Evolutionary conservation across 2,329 filamentous ascomycete species (phyloP), one percentile per base, ranked within the genome.

Genomic region (Didymella lethalis): DNA sequence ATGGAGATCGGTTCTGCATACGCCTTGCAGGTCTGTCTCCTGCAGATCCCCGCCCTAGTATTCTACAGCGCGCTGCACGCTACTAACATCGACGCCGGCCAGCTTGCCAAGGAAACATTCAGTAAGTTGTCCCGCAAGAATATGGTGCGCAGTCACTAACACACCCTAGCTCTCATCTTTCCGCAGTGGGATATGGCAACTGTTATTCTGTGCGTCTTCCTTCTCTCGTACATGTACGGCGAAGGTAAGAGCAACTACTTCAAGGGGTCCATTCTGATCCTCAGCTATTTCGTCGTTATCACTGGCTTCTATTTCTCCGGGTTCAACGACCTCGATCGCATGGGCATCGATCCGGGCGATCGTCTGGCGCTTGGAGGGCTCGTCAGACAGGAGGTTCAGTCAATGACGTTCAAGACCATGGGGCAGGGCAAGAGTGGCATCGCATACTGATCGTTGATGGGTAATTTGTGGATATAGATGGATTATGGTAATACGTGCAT

Each of bases 221-320:
- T 99, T 56, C 87, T 99, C 65, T 97, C 93, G 71, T 97, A 98
- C 82, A 94, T 99, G 83, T 96, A 98, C 70, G 92, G 94, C 50
- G 95, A 99, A 80, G 95, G 95, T 40, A 99, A 99, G 86, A 98
- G 93, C 82, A 99, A 99, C 79, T 99, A 99, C 79, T 99, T 99
- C 87, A 99, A 99, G 82, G 95, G 95, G 50, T 96, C 92, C 65
- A 97, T 98, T 68, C 83, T 99, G 51, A 88, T 98, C 64, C 82
- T 99, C 49, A 95, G 92, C 32, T 99, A 99, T 76, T 79, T 98
- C 25, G 95, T 98, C 28, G 92, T 99, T 48, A 82, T 97, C 28
- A 86, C 92, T 44, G 95, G 95, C 1, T 99, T 96, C 81, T 98
- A 92, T 79, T 90, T 96, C 59, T 92, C 92, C 51, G 85, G 86